Evolutionary conservation across 2,329 filamentous ascomycete genomes (phyloP).

Genomic region (Diplodia sapinea): DNA sequence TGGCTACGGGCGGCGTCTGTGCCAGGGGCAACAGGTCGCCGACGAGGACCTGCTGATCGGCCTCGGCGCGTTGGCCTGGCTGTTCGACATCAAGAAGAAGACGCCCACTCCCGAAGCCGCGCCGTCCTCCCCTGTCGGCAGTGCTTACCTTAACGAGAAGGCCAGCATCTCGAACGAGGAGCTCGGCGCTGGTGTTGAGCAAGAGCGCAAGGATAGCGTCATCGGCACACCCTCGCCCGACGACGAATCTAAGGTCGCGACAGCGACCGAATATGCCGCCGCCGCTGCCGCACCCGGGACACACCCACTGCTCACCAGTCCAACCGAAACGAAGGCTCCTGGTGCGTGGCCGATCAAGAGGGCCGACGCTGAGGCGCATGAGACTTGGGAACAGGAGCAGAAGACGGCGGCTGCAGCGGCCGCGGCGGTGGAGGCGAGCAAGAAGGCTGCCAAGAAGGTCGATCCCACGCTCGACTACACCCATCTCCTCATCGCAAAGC

Average conservation of each 20-base stretch:
- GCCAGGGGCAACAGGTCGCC: conserved; percentile 51
- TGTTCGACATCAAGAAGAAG: conserved; percentile 49
- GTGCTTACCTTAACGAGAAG: conserved; percentile 42
- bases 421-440: conserved; percentile 22
- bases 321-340: conserved; percentile 1
- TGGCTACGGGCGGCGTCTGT: conserved; percentile 59
- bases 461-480: conserved; percentile 54
- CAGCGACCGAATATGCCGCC: conserved; percentile 11
- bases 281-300: background rate
- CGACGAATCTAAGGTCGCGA: background rate
- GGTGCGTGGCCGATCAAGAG: conserved; percentile 9
- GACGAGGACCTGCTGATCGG: conserved; percentile 52
- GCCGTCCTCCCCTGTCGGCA: conserved; percentile 32
- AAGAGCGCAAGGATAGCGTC: conserved; percentile 16
- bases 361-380: conserved; percentile 1
- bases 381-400: conserved; percentile 22
- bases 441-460: conserved; percentile 35
- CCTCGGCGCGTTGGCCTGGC: conserved; percentile 54
- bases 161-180: conserved; percentile 46
- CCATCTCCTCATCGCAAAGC: conserved; percentile 54
- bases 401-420: background rate
- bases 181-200: conserved; percentile 38
- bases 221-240: background rate
- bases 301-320: background rate
- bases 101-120: conserved; percentile 2